These are phyloP conservation scores for Schoenoplectus tabernaemontani DNA, from an alignment of 202 grass and related monocot genomes.

Conservation along the genomic window DNA sequence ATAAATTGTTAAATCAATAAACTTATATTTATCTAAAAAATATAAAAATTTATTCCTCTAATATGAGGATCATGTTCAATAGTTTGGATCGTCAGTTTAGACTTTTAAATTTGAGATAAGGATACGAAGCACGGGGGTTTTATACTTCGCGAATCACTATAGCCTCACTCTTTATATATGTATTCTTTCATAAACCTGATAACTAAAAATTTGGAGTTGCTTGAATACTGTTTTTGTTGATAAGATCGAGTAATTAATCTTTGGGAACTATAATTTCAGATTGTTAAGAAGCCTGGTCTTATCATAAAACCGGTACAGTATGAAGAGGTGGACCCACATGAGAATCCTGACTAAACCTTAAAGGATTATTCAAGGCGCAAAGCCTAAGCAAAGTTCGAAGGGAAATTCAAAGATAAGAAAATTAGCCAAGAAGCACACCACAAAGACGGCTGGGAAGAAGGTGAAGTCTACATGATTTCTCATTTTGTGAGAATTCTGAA, in stretches of 20 bases:
- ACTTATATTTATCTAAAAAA: too few relatives aligned
- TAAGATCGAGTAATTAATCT: conserved; percentile 1
- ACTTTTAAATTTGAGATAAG: too few relatives aligned
- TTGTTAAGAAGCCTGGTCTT: conserved; percentile 82
- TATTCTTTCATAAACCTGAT: neutral
- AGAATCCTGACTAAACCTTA: conserved; percentile 54
- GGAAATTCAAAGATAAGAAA: conserved; percentile 43
- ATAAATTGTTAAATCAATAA: too few relatives aligned
- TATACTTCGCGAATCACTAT: too few relatives aligned
- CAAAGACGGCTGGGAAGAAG: conserved; percentile 19
- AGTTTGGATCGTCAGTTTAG: too few relatives aligned
- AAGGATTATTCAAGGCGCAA: conserved; percentile 57
- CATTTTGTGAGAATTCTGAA: conserved; percentile 3
- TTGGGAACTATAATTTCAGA: conserved; percentile 32
- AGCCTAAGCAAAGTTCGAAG: conserved; percentile 35
- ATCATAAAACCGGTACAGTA: conserved; percentile 78
- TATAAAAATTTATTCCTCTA: too few relatives aligned
- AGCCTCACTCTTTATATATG: too few relatives aligned
- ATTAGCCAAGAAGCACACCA: conserved; percentile 1
- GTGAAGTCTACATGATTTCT: conserved; percentile 24
- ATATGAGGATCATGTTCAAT: too few relatives aligned
- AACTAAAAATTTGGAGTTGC: neutral
- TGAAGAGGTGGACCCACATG: conserved; percentile 67
- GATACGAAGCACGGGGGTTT: too few relatives aligned
- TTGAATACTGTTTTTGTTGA: neutral